Conservation (phyloP, 2,329 filamentous ascomycete species). For the Hirsutella rhossiliensis region DNA sequence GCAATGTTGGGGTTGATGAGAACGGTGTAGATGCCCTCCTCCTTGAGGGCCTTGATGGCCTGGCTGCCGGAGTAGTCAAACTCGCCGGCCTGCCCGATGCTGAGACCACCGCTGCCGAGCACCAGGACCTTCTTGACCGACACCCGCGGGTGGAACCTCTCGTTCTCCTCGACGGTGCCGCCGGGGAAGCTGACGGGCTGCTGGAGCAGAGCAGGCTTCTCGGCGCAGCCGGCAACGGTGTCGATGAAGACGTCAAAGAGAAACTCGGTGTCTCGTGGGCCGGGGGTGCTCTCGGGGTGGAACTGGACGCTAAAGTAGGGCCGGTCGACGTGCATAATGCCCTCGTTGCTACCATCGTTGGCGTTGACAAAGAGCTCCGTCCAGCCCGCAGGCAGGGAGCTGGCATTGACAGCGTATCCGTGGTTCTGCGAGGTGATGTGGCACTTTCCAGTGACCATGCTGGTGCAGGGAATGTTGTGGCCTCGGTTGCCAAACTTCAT, state of each 20-base stretch:
- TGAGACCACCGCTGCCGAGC: conserved; percentile 86
- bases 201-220: conserved; percentile 53
- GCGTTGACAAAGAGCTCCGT: conserved; percentile 94
- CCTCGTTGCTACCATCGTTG: conserved; percentile 96
- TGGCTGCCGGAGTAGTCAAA: conserved; percentile 98
- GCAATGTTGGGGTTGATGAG: conserved; percentile 99
- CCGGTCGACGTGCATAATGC: conserved; percentile 74
- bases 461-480: conserved; percentile 97
- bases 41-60: conserved; percentile 95
- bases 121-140: conserved; percentile 90
- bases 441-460: conserved; percentile 87
- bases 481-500: conserved; percentile 99
- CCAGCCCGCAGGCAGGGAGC: conserved; percentile 67
- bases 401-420: conserved; percentile 82
- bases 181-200: conserved; percentile 79
- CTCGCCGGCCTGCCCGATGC: conserved; percentile 95
- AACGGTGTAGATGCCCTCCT: conserved; percentile 96
- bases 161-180: conserved; percentile 68
- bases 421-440: conserved; percentile 99
- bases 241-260: conserved; percentile 94
- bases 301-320: conserved; percentile 99
- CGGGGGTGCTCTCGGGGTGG: conserved; percentile 93
- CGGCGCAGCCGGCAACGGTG: conserved; percentile 62
- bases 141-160: conserved; percentile 63
- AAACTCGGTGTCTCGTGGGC: conserved; percentile 89